Base-by-base conservation (phyloP, 768 basidiomycete species). In the Calocera viscosa region DNA sequence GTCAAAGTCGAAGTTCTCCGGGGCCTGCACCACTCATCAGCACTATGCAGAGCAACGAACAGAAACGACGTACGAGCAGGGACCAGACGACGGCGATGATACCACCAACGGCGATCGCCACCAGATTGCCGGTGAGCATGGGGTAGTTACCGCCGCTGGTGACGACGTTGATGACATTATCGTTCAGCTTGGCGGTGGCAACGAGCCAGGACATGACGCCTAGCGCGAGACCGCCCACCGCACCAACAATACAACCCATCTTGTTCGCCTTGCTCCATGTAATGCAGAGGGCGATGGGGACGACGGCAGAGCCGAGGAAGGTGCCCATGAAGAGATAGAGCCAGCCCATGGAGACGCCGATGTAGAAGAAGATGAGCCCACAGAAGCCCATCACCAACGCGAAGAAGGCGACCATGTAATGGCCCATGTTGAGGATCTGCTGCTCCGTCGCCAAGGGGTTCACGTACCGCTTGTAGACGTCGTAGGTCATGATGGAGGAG, bases 271-370 rank as follows among this genome's bases (percentile, higher is more conserved):
- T 88, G 67, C 78, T 82, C 90, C 91, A 94, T 1, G 90, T 88
- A 66, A 94, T 84, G 70, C 86, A 89, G 24, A 92, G 79, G 0
- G 92, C 93, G 69, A 94, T 90, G 1, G 91, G 91, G 2, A 87
- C 88, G 64, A 95, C 94, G 1, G 83, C 91, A 1, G 87, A 88
- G 1, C 93, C 91, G 14, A 92, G 82, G 40, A 91, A 83, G 63
- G 90, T 88, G 1, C 91, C 91, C 90, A 91, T 91, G 70, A 71
- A 71, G 70, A 90, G 88, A 70, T 94, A 94, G 66, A 94, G 85
- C 90, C 91, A 94, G 24, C 92, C 92, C 88, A 94, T 88, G 28
- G 88, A 90, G 30, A 94, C 86, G 7, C 92, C 92, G 69, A 94
- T 91, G 74, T 89, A 93, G 77, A 80, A 91, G 80, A 95, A 95